Percentiles rank a stretch among this genome's conserved stretches.
Evolutionary conservation across 345 rosid species (phyloP).

Genomic region (Luvunga scandens): DNA sequence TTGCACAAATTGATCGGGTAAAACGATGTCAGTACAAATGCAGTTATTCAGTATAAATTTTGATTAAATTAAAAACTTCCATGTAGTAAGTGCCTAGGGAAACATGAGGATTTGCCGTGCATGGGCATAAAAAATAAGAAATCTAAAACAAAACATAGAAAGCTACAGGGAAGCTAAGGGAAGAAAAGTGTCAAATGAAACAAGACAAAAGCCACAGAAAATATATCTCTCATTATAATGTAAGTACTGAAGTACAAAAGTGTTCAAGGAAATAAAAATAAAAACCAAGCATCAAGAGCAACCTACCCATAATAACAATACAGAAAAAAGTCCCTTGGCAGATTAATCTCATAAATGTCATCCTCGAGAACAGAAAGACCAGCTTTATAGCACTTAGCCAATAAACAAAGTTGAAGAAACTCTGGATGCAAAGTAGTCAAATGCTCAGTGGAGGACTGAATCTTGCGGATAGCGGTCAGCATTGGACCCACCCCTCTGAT

Average conservation of each 20-base stretch:
- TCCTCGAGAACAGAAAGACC: constrained; percentile 81
- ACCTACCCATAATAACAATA: constrained; percentile 92
- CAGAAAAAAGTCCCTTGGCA: constrained; percentile 83
- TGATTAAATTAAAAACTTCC: not conserved
- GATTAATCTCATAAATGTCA: constrained; percentile 83
- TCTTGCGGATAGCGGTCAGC: constrained; percentile 67
- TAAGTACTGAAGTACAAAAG: not conserved
- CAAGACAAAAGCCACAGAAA: not conserved
- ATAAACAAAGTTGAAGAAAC: constrained; percentile 79
- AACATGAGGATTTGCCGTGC: not conserved
- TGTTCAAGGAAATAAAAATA: not conserved
- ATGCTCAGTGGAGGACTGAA: constrained; percentile 67
- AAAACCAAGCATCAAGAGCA: constrained; percentile 18
- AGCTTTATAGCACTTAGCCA: constrained; percentile 68
- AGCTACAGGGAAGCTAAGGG: not conserved
- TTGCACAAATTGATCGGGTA: not conserved
- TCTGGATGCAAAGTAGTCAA: constrained; percentile 91
- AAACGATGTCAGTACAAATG: not conserved
- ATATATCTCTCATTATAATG: constrained; percentile 6
- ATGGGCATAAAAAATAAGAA: not conserved
- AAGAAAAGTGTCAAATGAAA: not conserved
- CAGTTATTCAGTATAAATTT: not conserved
- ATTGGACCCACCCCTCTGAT: constrained; percentile 73
- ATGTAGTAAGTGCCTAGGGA: not conserved
- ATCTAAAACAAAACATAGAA: not conserved